Percentiles rank a stretch among this genome's conserved stretches.
Conservation (phyloP, 192 early-diverging fungal genomes). For the Coemansia sp. region DNA sequence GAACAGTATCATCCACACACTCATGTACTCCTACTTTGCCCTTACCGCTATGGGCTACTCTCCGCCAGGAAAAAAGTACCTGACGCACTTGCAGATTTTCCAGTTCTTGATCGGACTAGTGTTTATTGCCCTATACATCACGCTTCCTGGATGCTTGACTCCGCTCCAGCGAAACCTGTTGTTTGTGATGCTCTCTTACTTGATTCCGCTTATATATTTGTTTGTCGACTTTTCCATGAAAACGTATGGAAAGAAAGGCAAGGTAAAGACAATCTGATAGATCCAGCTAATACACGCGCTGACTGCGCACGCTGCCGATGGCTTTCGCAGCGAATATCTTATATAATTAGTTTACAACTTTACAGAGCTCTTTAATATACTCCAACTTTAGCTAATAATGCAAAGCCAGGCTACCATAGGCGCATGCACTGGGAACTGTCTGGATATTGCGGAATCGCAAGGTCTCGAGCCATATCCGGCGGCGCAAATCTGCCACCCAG, state of each 20-base stretch:
- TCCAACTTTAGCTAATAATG: too few relatives aligned
- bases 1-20: constrained; percentile 84
- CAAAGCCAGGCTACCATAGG: constrained; percentile 9
- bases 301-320: neutral
- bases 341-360: neutral
- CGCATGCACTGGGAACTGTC: constrained; percentile 70
- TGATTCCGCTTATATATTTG: constrained; percentile 73
- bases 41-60: constrained; percentile 69
- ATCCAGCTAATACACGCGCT: neutral
- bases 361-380: too few relatives aligned
- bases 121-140: constrained; percentile 65
- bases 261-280: constrained; percentile 23
- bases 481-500: constrained; percentile 91
- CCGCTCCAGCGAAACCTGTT: constrained; percentile 63
- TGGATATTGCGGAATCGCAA: constrained; percentile 70
- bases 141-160: constrained; percentile 60
- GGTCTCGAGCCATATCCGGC: constrained; percentile 61
- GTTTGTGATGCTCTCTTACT: constrained; percentile 66
- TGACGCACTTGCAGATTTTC: constrained; percentile 81
- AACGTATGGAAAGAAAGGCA: constrained; percentile 58
- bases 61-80: constrained; percentile 76
- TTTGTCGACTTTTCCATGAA: constrained; percentile 80
- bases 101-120: constrained; percentile 78
- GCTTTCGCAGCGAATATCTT: neutral
- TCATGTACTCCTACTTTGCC: constrained; percentile 86